Evolutionary conservation across 2,329 filamentous ascomycete genomes (phyloP).

Genomic region (Apiospora phragmitis): DNA sequence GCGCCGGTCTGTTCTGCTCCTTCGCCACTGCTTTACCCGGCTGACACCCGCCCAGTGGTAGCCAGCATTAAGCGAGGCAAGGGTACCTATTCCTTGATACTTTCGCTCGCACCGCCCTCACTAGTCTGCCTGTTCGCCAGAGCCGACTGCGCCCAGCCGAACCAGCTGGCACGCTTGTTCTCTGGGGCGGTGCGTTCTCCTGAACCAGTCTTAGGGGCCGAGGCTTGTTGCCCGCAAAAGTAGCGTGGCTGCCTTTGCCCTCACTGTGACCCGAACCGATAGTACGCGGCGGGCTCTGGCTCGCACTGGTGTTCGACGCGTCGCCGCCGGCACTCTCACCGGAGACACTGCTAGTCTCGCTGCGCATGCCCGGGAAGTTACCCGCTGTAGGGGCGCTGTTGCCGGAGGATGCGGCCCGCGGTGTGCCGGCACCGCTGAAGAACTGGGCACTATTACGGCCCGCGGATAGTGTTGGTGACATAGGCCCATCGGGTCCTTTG

Average conservation of each 20-base stretch:
- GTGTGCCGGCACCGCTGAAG: conserved; percentile 44
- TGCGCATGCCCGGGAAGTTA: conserved; percentile 73
- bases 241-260: conserved; percentile 56
- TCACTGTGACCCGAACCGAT: conserved; percentile 24
- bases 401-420: conserved; percentile 41
- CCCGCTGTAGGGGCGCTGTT: conserved; percentile 52
- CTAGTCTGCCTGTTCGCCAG: conserved; percentile 48
- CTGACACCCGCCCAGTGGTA: conserved; percentile 1
- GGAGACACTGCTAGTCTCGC: conserved; percentile 64
- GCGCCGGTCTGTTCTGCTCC: neutral
- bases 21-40: neutral
- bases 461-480: conserved; percentile 59
- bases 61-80: conserved; percentile 1
- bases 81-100: conserved; percentile 26
- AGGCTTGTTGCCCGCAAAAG: conserved; percentile 71
- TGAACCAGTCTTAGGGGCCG: conserved; percentile 85
- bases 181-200: conserved; percentile 62
- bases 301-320: conserved; percentile 47
- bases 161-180: conserved; percentile 66
- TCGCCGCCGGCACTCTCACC: conserved; percentile 67
- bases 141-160: conserved; percentile 53
- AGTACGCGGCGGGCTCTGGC: conserved; percentile 53
- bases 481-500: conserved; percentile 66
- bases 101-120: conserved; percentile 33
- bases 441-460: conserved; percentile 64